Evolutionary conservation across 2,329 filamentous ascomycete genomes (phyloP), one percentile per base, ranked within the genome.

Genomic region (Emmonsiellopsis sp.): DNA sequence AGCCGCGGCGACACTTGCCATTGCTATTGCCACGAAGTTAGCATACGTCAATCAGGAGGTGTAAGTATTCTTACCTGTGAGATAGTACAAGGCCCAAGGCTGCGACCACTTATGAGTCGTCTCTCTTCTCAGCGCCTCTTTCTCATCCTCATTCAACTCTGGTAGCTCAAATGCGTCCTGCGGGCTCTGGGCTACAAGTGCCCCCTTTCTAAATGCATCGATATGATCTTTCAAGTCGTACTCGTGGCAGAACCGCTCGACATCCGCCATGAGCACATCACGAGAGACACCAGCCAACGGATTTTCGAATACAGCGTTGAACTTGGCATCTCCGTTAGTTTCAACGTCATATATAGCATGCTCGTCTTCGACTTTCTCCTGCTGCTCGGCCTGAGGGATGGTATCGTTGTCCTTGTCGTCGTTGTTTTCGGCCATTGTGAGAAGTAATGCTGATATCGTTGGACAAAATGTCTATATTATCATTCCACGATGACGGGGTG

Each of bases 91-190:
- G 64, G 80, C 77, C 57, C 65, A 72, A 0, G 85, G 84, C 60
- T 89, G 85, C 5, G 77, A 79, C 86, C 86, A 89, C 56, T 81
- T 82, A 62, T 86, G 77, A 0, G 77, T 78, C 40, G 79, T 75
- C 63, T 90, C 86, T 14, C 77, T 74, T 8, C 77, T 72, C 40
- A 89, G 68, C 5, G 80, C 72, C 2, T 74, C 68, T 40, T 74
- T 75, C 63, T 90, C 86, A 9, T 79, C 74, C 0, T 75, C 71
- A 0, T 75, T 82, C 48, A 87, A 70, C 5, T 76, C 78, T 10
- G 74, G 65, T 43, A 83, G 14, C 69, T 69, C 14, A 75, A 73
- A 61, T 77, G 79, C 52, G 5, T 71, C 71, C 51, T 75, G 74
- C 42, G 77, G 71, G 43, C 77, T 71, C 55, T 77, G 80, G 0